Conservation (phyloP, 1,139 yeast genomes). For the Blastobotrys persicus region DNA sequence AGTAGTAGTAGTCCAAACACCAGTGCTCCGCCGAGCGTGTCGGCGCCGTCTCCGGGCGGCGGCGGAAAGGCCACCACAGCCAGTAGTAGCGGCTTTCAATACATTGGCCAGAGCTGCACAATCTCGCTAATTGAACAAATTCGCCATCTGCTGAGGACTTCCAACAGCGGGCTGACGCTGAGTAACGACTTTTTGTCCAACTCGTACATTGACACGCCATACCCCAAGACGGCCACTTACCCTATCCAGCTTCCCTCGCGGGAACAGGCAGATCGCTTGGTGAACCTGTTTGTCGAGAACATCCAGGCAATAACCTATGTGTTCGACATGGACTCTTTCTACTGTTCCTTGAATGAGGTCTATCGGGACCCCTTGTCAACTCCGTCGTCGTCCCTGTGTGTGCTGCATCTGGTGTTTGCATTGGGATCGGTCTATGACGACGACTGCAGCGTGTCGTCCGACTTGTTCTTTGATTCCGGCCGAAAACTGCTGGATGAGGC, state of each 20-base stretch:
- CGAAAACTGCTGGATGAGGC: constrained; percentile 35
- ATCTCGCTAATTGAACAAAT: constrained; percentile 2
- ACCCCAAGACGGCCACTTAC: neutral
- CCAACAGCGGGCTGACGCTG: constrained; percentile 1
- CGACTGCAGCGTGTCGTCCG: constrained; percentile 18
- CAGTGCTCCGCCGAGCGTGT: neutral
- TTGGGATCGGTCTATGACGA: constrained; percentile 1
- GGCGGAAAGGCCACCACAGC: neutral
- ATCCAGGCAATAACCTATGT: constrained; percentile 1
- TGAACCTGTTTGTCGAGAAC: constrained; percentile 1
- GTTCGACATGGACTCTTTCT: constrained; percentile 2
- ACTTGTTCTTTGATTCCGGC: constrained; percentile 40
- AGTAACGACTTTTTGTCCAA: constrained; percentile 2
- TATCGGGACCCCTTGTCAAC: neutral
- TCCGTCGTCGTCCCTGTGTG: neutral
- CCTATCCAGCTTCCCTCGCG: constrained; percentile 4
- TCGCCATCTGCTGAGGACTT: constrained; percentile 1
- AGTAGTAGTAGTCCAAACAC: neutral
- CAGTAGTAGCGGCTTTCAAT: neutral
- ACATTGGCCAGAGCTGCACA: constrained; percentile 6
- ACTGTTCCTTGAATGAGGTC: neutral
- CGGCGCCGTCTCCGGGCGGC: neutral
- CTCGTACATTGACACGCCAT: constrained; percentile 5
- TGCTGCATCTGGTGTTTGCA: neutral
- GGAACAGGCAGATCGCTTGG: constrained; percentile 4